Conservation (phyloP, 148 eudicot species). For the Limonium bicolor region DNA sequence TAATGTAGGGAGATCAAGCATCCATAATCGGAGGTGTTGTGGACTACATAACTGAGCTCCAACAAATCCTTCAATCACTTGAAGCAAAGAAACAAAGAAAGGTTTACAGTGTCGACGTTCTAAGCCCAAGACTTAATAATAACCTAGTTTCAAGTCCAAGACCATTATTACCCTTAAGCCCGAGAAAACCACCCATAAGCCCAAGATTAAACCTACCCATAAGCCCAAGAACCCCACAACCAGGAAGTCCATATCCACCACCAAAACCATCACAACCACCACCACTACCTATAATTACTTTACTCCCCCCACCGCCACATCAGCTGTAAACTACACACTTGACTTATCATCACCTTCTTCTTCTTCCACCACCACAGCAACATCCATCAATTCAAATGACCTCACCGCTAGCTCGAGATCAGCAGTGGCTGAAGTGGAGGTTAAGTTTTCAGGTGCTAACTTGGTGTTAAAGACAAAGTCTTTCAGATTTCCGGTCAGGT, state of each 20-base stretch:
- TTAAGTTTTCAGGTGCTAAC: constrained; percentile 68
- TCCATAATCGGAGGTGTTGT: constrained; percentile 93
- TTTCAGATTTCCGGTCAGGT: constrained; percentile 53
- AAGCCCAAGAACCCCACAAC: constrained; percentile 87
- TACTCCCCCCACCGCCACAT: neutral
- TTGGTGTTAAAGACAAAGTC: constrained; percentile 58
- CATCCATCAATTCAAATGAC: constrained; percentile 34
- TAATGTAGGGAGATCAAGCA: constrained; percentile 82
- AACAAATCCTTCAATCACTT: constrained; percentile 69
- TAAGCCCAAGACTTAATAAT: constrained; percentile 47
- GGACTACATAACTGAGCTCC: constrained; percentile 77
- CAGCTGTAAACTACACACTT: neutral
- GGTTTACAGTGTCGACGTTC: constrained; percentile 55
- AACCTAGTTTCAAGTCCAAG: constrained; percentile 52
- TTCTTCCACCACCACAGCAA: constrained; percentile 25
- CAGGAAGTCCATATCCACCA: constrained; percentile 43
- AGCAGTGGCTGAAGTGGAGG: constrained; percentile 72
- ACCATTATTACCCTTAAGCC: constrained; percentile 7
- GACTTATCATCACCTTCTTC: constrained; percentile 40
- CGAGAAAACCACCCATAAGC: constrained; percentile 55
- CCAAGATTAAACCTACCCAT: constrained; percentile 66
- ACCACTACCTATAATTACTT: constrained; percentile 4
- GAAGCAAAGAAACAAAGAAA: constrained; percentile 85
- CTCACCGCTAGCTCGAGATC: constrained; percentile 72
- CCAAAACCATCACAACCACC: neutral